Conservation (phyloP, 2,329 filamentous ascomycete genomes). For the Fusarium protoensiforme region DNA sequence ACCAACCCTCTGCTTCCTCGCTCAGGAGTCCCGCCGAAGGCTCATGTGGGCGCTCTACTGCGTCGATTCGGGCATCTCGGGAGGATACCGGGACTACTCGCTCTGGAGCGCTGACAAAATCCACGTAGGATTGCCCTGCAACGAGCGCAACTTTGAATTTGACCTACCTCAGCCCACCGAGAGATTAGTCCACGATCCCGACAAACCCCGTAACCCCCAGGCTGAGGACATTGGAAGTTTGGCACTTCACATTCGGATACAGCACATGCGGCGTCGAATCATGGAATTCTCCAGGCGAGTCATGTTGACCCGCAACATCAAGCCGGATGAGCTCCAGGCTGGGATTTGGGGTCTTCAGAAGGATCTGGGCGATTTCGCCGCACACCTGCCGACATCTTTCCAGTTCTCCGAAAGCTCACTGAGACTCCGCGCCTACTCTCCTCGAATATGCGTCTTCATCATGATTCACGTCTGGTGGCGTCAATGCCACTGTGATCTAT, state of each 20-base stretch:
- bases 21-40: conserved; percentile 55
- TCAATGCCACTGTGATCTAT: conserved; percentile 68
- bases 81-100: conserved; percentile 58
- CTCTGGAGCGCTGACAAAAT: conserved; percentile 56
- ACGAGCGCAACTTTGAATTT: conserved; percentile 63
- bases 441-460: conserved; percentile 66
- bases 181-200: conserved; percentile 58
- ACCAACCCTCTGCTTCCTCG: conserved; percentile 52
- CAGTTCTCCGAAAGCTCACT: conserved; percentile 68
- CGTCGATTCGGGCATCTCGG: conserved; percentile 55
- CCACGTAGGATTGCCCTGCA: conserved; percentile 55
- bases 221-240: conserved; percentile 66
- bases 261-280: conserved; percentile 65
- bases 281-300: conserved; percentile 63
- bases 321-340: conserved; percentile 55
- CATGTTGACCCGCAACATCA: conserved; percentile 50
- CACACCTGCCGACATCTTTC: conserved; percentile 65
- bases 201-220: conserved; percentile 48
- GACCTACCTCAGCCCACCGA: conserved; percentile 67
- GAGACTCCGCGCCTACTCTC: conserved; percentile 66
- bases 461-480: conserved; percentile 72
- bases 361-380: conserved; percentile 64
- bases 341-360: conserved; percentile 59
- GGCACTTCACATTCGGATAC: conserved; percentile 66
- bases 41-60: conserved; percentile 59